These are phyloP conservation scores for Diaporthe nobilis DNA, from an alignment of 2,329 filamentous ascomycete genomes.

Conservation along the genomic window DNA sequence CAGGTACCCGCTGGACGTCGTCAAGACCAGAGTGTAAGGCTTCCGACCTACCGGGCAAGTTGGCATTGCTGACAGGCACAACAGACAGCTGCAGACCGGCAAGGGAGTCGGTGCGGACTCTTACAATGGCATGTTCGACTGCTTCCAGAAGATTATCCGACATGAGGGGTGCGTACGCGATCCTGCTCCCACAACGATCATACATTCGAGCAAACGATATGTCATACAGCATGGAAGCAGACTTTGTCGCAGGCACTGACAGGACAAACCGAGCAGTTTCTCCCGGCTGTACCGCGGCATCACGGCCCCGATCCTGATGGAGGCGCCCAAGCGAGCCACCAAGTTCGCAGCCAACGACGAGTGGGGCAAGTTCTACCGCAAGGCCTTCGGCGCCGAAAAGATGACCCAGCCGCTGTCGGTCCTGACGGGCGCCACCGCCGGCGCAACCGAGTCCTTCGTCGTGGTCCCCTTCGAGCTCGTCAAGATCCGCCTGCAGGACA, in stretches of 20 bases:
- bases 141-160: constrained; percentile 96
- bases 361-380: constrained; percentile 96
- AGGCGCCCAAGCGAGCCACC: constrained; percentile 87
- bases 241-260: no score
- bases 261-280: constrained; percentile 66
- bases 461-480: constrained; percentile 98
- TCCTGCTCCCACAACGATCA: not conserved
- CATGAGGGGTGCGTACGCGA: constrained; percentile 83
- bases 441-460: constrained; percentile 95
- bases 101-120: constrained; percentile 80
- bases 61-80: constrained; percentile 36
- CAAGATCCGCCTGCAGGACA: constrained; percentile 98
- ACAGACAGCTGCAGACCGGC: constrained; percentile 88
- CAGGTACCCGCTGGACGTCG: constrained; percentile 98
- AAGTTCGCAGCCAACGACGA: constrained; percentile 99
- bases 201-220: not conserved
- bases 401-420: constrained; percentile 94
- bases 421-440: constrained; percentile 93
- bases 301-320: constrained; percentile 96
- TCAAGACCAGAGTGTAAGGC: constrained; percentile 95
- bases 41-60: constrained; percentile 15
- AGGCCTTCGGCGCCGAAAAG: constrained; percentile 84
- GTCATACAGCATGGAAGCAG: no score
- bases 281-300: constrained; percentile 97
- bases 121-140: constrained; percentile 98